Conservation (phyloP, 1,284 basidiomycete species). For the Moniliella sp. region DNA sequence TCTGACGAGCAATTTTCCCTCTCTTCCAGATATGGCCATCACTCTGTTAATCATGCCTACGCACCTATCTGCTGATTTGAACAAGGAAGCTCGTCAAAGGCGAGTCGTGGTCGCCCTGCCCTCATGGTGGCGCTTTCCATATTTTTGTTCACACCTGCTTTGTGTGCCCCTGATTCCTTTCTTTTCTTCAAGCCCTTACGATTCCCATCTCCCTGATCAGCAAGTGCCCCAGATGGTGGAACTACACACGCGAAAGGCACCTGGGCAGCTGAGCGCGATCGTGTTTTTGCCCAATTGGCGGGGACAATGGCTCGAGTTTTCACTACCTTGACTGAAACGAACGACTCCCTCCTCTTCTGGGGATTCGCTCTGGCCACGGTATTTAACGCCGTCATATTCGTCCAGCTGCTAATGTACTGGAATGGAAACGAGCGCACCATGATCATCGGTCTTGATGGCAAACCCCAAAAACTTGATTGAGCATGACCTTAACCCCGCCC, state of each 20-base stretch:
- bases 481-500: too few relatives aligned
- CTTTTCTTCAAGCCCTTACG: conserved; percentile 19
- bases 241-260: conserved; percentile 19
- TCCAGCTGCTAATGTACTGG: conserved; percentile 23
- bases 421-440: conserved; percentile 6
- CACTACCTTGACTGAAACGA: conserved; percentile 30
- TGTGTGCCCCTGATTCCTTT: conserved; percentile 13
- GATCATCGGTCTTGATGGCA: too few relatives aligned
- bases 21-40: conserved; percentile 17
- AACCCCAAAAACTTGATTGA: too few relatives aligned
- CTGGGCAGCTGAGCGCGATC: conserved; percentile 27
- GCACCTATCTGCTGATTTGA: conserved; percentile 8
- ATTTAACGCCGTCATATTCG: conserved; percentile 14
- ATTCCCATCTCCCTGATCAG: conserved; percentile 28
- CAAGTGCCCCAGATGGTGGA: conserved; percentile 31
- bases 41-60: conserved; percentile 21
- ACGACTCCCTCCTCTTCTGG: conserved; percentile 24
- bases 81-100: too few relatives aligned
- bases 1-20: conserved; percentile 18
- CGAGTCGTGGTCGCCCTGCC: conserved; percentile 35
- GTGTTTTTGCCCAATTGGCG: conserved; percentile 31
- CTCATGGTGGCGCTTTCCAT: conserved; percentile 64
- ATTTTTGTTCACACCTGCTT: conserved; percentile 12
- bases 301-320: conserved; percentile 28
- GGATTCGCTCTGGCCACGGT: conserved; percentile 28